A percentile compares a stretch with the other conserved stretches of the same genome.
These are phyloP conservation scores for Oryza brachyantha DNA, from an alignment of 176 grass and related monocot genomes.

Conservation along the genomic window DNA sequence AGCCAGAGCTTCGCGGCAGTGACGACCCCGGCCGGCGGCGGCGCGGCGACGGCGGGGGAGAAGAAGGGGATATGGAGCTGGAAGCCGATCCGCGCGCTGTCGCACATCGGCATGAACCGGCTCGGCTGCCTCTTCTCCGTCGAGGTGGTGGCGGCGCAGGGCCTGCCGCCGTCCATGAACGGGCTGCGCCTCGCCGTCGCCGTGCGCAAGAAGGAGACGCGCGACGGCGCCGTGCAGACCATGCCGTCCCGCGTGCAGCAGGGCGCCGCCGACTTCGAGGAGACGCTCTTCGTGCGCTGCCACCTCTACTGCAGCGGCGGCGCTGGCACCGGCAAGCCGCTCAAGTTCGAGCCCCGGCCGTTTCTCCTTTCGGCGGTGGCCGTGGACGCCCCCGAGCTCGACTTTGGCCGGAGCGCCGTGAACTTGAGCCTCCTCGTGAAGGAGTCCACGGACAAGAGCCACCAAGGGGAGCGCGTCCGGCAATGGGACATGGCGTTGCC, in stretches of 20 bases:
- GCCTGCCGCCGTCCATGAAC: conserved; percentile 77
- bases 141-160: conserved; percentile 73
- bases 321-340: conserved; percentile 45
- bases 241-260: conserved; percentile 85
- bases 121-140: conserved; percentile 86
- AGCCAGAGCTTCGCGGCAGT: conserved; percentile 43
- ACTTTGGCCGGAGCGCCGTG: conserved; percentile 65
- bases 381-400: conserved; percentile 82
- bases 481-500: conserved; percentile 72
- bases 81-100: conserved; percentile 75
- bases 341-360: conserved; percentile 54
- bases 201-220: conserved; percentile 87
- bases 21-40: neutral
- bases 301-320: conserved; percentile 81
- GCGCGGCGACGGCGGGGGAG: conserved; percentile 7
- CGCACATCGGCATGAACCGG: conserved; percentile 74
- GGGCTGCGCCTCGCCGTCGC: conserved; percentile 80
- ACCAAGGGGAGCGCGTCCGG: conserved; percentile 58
- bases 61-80: conserved; percentile 86
- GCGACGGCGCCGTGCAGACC: conserved; percentile 82
- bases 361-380: conserved; percentile 67
- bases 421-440: conserved; percentile 72
- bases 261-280: conserved; percentile 73
- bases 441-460: conserved; percentile 72
- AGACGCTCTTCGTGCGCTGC: conserved; percentile 84